phyloP scores from a whole-genome alignment of 2,329 filamentous ascomycete genomes.

The Colletotrichum eremochloae region DNA sequence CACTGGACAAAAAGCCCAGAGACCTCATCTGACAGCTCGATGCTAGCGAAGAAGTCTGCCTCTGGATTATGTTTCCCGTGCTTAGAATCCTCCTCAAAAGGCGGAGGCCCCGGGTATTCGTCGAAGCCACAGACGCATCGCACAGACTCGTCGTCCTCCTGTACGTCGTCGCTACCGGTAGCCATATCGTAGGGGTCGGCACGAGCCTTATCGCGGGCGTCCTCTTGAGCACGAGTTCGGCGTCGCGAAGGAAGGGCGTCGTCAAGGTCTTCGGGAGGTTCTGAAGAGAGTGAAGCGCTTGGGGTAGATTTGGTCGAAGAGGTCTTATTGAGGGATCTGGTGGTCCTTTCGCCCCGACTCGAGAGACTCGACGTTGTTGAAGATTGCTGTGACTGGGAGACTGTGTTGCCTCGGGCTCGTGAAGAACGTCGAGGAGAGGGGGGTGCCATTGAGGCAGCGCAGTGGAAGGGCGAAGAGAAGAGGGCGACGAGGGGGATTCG shows the following conservation, averaged over 20 bases:
- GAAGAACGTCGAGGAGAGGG: constrained; percentile 88
- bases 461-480: constrained; percentile 30
- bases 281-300: constrained; percentile 79
- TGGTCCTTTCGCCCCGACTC: constrained; percentile 79
- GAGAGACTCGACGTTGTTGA: constrained; percentile 84
- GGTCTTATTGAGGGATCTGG: constrained; percentile 79
- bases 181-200: constrained; percentile 64
- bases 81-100: constrained; percentile 68
- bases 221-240: constrained; percentile 80
- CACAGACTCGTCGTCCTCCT: constrained; percentile 93
- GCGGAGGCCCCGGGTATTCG: constrained; percentile 90
- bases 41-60: constrained; percentile 68
- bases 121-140: constrained; percentile 95
- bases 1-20: constrained; percentile 98
- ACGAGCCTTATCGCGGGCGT: constrained; percentile 66
- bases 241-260: constrained; percentile 80
- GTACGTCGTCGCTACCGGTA: constrained; percentile 77
- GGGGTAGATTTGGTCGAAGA: constrained; percentile 83
- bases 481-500: constrained; percentile 44
- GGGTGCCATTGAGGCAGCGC: constrained; percentile 66
- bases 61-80: constrained; percentile 69
- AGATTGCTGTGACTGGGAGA: constrained; percentile 82
- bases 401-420: constrained; percentile 84
- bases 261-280: constrained; percentile 75
- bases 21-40: constrained; percentile 83